These are phyloP conservation scores for Amanita pallidorosea DNA, from an alignment of 768 basidiomycete species.

Conservation along the genomic window DNA sequence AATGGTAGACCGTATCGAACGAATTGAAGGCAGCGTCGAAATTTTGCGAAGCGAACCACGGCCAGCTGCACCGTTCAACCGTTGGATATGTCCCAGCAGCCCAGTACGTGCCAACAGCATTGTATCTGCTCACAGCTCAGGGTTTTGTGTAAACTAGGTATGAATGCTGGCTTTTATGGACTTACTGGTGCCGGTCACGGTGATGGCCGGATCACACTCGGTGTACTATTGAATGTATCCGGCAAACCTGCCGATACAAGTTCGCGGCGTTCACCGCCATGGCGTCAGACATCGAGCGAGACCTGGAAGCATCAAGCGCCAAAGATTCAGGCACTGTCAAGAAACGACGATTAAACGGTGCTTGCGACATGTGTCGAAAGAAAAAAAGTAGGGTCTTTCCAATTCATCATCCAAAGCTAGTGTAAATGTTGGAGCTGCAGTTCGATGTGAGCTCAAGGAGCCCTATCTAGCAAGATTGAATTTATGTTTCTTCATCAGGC, in stretches of 20 bases:
- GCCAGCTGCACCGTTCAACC: conserved; percentile 12
- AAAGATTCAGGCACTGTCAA: conserved; percentile 14
- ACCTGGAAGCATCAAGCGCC: conserved; percentile 7
- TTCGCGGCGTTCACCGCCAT: conserved; percentile 2
- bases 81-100: conserved; percentile 6
- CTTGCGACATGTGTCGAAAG: conserved; percentile 36
- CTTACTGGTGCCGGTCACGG: not conserved
- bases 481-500: conserved; percentile 21
- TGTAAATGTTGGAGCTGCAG: conserved; percentile 12
- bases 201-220: not conserved
- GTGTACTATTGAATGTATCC: not conserved
- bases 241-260: not conserved
- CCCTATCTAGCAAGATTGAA: not conserved
- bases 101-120: conserved; percentile 18
- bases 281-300: conserved; percentile 8
- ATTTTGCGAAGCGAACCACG: conserved; percentile 8
- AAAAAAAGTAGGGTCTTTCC: conserved; percentile 25
- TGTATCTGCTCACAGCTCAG: not conserved
- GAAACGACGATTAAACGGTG: conserved; percentile 30
- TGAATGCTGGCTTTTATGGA: not conserved
- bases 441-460: conserved; percentile 23
- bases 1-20: conserved; percentile 12
- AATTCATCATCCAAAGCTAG: not conserved
- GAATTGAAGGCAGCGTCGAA: conserved; percentile 16
- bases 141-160: not conserved